These are phyloP conservation scores for Marasmius oreades DNA, from an alignment of 1,284 basidiomycete species.

Conservation along the genomic window DNA sequence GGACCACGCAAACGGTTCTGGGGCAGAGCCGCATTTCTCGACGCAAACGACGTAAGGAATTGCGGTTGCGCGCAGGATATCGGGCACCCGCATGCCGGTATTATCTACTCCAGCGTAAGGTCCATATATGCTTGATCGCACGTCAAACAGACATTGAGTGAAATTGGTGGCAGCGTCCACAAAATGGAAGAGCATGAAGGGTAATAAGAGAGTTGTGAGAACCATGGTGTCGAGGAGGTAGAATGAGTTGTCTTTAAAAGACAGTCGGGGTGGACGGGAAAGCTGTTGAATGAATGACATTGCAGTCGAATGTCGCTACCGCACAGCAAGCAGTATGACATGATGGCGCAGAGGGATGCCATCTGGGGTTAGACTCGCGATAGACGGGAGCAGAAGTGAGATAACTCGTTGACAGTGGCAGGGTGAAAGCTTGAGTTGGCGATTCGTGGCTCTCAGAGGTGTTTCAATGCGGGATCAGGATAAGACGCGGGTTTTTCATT, in stretches of 20 bases:
- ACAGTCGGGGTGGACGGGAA: neutral
- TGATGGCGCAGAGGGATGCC: no score
- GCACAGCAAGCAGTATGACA: neutral
- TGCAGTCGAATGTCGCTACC: neutral
- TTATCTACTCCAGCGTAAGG: slow-evolving; percentile 23
- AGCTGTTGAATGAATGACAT: neutral
- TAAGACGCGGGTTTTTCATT: no score
- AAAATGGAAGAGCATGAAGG: neutral
- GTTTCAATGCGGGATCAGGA: no score
- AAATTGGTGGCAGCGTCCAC: slow-evolving; percentile 14
- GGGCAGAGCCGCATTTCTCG: slow-evolving; percentile 25
- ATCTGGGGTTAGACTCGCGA: no score
- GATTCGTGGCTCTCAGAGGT: no score
- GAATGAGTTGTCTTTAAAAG: neutral
- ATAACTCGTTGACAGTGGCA: no score
- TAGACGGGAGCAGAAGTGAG: no score
- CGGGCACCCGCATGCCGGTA: slow-evolving; percentile 19
- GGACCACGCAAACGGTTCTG: slow-evolving; percentile 32
- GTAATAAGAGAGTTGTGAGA: neutral
- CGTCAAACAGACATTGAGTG: slow-evolving; percentile 19
- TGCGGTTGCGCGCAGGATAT: slow-evolving; percentile 17
- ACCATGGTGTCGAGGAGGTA: neutral
- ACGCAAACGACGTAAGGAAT: slow-evolving; percentile 30
- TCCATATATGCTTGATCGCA: slow-evolving; percentile 14
- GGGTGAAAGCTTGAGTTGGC: no score